These are phyloP conservation scores for Planoprotostelium fungivorum DNA, from an alignment of 78 protist species.

Conservation along the genomic window DNA sequence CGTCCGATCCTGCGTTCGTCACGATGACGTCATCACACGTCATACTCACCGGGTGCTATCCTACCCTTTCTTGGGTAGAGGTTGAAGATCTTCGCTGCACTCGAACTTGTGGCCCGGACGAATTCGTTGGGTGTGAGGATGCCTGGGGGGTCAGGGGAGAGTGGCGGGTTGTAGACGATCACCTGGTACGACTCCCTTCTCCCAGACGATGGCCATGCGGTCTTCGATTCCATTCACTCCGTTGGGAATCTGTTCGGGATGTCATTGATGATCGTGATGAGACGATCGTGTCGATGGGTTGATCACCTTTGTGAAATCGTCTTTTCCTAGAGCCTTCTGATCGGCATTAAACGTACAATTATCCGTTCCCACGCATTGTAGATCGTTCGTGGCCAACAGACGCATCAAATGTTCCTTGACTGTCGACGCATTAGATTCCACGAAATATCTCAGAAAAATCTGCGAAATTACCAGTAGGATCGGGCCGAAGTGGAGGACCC, in stretches of 20 bases:
- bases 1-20: conserved; percentile 71
- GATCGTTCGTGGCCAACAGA: conserved; percentile 62
- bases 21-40: neutral
- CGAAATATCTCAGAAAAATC: neutral
- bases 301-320: conserved; percentile 73
- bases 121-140: conserved; percentile 57
- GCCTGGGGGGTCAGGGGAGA: conserved; percentile 7
- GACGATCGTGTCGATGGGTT: neutral
- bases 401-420: conserved; percentile 67
- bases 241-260: conserved; percentile 38
- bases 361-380: conserved; percentile 81
- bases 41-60: conserved; percentile 21
- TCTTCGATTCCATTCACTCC: conserved; percentile 86
- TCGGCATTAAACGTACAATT: conserved; percentile 80
- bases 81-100: conserved; percentile 82
- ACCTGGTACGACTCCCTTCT: conserved; percentile 41
- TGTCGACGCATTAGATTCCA: neutral
- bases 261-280: neutral
- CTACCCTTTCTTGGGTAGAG: conserved; percentile 86
- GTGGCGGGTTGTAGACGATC: neutral
- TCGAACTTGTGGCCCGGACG: conserved; percentile 75
- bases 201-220: conserved; percentile 83
- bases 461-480: conserved; percentile 23
- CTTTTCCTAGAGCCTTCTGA: conserved; percentile 80
- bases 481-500: conserved; percentile 90